These are phyloP conservation scores for Moringa oleifera DNA, from an alignment of 345 rosid genomes.

Conservation along the genomic window DNA sequence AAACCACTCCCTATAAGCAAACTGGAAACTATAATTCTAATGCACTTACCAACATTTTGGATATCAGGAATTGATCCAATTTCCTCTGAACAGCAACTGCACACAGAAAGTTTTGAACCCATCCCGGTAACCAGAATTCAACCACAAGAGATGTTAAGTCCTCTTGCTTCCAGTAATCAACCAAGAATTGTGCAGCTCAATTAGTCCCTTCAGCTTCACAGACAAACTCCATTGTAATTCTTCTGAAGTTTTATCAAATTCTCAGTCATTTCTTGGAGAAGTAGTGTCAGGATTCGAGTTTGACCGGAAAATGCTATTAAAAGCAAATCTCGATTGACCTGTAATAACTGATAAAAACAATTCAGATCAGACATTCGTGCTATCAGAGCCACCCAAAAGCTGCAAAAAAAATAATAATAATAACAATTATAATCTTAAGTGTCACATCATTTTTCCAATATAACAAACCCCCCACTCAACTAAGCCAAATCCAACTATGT, in stretches of 20 bases:
- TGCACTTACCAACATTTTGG: slow-evolving; percentile 43
- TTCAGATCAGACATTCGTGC: slow-evolving; percentile 2
- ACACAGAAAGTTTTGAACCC: slow-evolving; percentile 56
- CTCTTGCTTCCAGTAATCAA: slow-evolving; percentile 1
- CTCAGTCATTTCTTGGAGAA: neutral
- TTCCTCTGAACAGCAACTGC: slow-evolving; percentile 62
- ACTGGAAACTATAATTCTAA: neutral
- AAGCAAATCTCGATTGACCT: slow-evolving; percentile 8
- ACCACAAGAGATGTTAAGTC: slow-evolving; percentile 16
- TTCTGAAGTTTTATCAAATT: neutral
- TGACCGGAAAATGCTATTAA: neutral
- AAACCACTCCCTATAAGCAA: neutral
- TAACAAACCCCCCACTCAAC: slow-evolving; percentile 8
- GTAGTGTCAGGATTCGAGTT: neutral
- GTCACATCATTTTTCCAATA: slow-evolving; percentile 5
- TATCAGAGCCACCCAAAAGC: neutral
- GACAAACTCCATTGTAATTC: neutral
- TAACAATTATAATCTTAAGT: slow-evolving; percentile 7
- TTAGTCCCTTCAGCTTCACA: slow-evolving; percentile 3
- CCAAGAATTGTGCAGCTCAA: neutral
- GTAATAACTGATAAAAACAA: slow-evolving; percentile 11
- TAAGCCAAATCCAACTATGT: neutral
- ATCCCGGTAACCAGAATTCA: slow-evolving; percentile 19
- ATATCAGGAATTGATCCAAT: slow-evolving; percentile 56
- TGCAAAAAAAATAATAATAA: slow-evolving; percentile 3